Conservation (phyloP, 441 rosid species). For the Biscutella laevigata region DNA sequence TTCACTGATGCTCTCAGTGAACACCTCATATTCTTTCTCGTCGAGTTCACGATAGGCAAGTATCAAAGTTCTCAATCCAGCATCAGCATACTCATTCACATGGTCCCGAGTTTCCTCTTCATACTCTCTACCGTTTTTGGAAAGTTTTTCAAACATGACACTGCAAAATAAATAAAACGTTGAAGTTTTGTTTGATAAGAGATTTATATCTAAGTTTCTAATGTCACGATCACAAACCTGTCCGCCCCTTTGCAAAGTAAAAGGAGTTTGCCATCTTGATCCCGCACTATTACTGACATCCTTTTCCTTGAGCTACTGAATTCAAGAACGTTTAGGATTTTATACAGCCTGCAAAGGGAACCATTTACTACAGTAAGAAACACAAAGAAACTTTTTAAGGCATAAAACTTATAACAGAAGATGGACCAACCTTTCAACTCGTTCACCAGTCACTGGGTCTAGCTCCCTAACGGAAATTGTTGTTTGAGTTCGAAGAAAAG, state of each 20-base stretch:
- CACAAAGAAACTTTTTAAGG: constrained; percentile 2
- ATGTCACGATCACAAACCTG: constrained; percentile 41
- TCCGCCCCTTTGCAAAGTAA: constrained; percentile 95
- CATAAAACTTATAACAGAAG: not conserved
- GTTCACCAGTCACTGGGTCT: constrained; percentile 40
- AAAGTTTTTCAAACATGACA: constrained; percentile 87
- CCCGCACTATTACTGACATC: constrained; percentile 80
- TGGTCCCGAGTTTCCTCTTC: constrained; percentile 64
- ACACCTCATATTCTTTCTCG: constrained; percentile 52
- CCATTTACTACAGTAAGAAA: not conserved
- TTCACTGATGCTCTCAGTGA: constrained; percentile 46
- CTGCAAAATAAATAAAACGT: constrained; percentile 31
- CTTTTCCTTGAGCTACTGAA: constrained; percentile 94
- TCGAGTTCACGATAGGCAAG: constrained; percentile 77
- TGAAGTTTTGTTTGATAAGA: not conserved
- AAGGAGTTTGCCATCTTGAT: constrained; percentile 64
- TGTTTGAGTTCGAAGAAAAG: constrained; percentile 67
- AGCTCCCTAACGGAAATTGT: constrained; percentile 64
- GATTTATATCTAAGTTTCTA: not conserved
- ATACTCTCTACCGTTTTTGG: constrained; percentile 47
- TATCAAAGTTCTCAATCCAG: constrained; percentile 81
- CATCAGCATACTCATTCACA: constrained; percentile 78
- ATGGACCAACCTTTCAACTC: constrained; percentile 49
- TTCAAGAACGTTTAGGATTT: constrained; percentile 62
- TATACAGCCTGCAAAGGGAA: constrained; percentile 52